Conservation (phyloP, 1,139 yeast species). For the Suhomyces choctaworum region DNA sequence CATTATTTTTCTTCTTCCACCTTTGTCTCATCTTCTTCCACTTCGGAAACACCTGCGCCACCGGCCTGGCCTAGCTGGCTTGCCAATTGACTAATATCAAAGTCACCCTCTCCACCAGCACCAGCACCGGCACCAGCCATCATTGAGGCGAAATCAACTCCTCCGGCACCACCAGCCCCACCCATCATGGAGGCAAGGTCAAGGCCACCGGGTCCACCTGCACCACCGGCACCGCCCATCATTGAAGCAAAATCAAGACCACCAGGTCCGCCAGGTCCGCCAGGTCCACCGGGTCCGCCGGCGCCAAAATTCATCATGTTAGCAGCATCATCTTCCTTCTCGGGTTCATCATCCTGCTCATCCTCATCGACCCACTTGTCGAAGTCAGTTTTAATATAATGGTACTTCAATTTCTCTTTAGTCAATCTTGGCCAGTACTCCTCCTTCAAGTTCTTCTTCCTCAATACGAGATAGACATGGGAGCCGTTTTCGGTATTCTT, state of each 20-base stretch:
- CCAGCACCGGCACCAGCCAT: conserved; percentile 24
- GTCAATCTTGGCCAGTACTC: conserved; percentile 48
- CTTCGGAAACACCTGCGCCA: conserved; percentile 26
- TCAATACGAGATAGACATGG: conserved; percentile 64
- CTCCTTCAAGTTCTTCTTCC: conserved; percentile 64
- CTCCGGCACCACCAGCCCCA: conserved; percentile 27
- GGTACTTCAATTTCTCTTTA: conserved; percentile 48
- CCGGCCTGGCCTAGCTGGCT: conserved; percentile 49
- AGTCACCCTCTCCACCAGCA: conserved; percentile 26
- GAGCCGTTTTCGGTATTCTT: conserved; percentile 64
- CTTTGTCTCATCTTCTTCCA: conserved; percentile 32
- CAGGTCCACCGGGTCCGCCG: conserved; percentile 32
- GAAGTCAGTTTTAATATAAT: conserved; percentile 91
- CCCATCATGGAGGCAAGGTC: conserved; percentile 26
- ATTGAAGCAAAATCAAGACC: conserved; percentile 22
- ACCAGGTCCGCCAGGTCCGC: conserved; percentile 33
- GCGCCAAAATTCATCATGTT: conserved; percentile 26
- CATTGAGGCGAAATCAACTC: conserved; percentile 23
- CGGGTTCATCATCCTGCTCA: conserved; percentile 38
- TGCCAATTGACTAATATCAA: conserved; percentile 39
- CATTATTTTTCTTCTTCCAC: conserved; percentile 24
- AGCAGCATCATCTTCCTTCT: conserved; percentile 43
- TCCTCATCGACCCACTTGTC: conserved; percentile 72
- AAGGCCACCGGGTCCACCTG: conserved; percentile 35
- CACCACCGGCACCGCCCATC: conserved; percentile 30